phyloP scores from a whole-genome alignment of 225 moss, liverwort and hornwort species.

The Climacium dendroides region DNA sequence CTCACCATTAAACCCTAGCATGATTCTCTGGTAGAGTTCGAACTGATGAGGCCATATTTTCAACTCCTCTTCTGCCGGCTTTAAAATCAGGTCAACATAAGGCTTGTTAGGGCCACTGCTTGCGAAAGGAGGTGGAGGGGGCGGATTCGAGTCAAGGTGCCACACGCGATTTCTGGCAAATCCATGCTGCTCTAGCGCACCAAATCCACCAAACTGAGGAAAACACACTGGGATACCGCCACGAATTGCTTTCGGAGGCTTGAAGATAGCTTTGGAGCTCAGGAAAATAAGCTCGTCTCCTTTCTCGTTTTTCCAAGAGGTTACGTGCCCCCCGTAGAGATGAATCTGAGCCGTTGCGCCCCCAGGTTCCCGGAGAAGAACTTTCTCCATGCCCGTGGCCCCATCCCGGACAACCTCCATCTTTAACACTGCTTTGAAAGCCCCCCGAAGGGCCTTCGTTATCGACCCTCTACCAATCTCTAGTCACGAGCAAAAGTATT shows the following conservation, averaged over 20 bases:
- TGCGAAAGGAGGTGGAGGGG: slow-evolving; percentile 22
- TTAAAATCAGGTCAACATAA: slow-evolving; percentile 64
- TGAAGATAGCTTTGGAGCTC: slow-evolving; percentile 86
- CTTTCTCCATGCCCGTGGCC: slow-evolving; percentile 58
- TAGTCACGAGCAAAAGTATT: neutral
- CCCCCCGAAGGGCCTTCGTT: neutral
- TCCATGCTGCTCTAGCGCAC: slow-evolving; percentile 82
- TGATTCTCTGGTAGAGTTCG: slow-evolving; percentile 72
- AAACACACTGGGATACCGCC: slow-evolving; percentile 95
- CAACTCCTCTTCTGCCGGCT: slow-evolving; percentile 49
- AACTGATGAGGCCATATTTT: slow-evolving; percentile 95
- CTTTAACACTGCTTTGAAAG: neutral
- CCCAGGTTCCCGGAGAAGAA: slow-evolving; percentile 49
- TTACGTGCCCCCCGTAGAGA: slow-evolving; percentile 77
- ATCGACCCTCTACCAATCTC: neutral
- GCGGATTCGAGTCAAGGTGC: slow-evolving; percentile 47
- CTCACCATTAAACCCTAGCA: slow-evolving; percentile 64
- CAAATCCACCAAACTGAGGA: slow-evolving; percentile 74
- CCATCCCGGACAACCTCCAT: slow-evolving; percentile 53
- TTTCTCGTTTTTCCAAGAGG: slow-evolving; percentile 96
- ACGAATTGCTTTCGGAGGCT: slow-evolving; percentile 88
- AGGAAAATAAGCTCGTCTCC: slow-evolving; percentile 88
- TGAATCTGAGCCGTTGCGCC: slow-evolving; percentile 73
- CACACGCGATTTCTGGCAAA: slow-evolving; percentile 88
- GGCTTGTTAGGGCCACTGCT: slow-evolving; percentile 40